Evolutionary conservation across 2,329 filamentous ascomycete genomes (phyloP), one percentile per base, ranked within the genome.

Genomic region (Paraconiothyrium brasiliense): DNA sequence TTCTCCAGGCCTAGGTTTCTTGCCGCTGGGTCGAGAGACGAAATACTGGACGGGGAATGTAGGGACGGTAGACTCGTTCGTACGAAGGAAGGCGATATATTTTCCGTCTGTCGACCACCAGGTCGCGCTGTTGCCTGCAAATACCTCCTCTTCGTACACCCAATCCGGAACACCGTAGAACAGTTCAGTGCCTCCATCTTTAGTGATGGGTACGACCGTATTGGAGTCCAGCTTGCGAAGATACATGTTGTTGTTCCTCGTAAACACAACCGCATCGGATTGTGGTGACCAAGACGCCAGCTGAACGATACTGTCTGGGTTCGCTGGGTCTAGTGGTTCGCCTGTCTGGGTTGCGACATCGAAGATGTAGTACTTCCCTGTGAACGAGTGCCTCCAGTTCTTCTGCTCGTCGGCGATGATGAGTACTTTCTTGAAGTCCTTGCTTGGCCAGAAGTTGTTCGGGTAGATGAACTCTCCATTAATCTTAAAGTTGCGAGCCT

Each of bases 151-250:
- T 74, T 96, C 92, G 72, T 97, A 97, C 0, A 98, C 95, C 95
- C 95, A 99, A 77, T 99, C 96, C 0, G 95, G 95, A 22, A 97
- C 88, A 20, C 95, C 95, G 71, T 99, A 97, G 79, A 99, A 99
- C 62, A 95, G 88, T 69, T 98, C 89, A 0, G 89, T 84, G 0
- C 94, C 92, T 13, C 96, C 95, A 74, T 99, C 94, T 57, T 84
- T 88, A 1, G 95, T 98, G 69, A 99, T 90, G 64, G 90, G 88
- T 5, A 86, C 84, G 4, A 92, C 85, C 16, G 85, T 80, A 22
- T 87, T 81, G 4, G 85, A 86, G 13, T 84, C 81, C 34, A 92
- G 71, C 57, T 88, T 88, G 55, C 95, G 89, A 48, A 98, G 81
- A 75, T 89, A 98, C 71, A 99, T 82, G 77, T 99, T 97, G 80